Evolutionary conservation across 2,329 filamentous ascomycete species (phyloP).

Genomic region (Alternaria sp.): DNA sequence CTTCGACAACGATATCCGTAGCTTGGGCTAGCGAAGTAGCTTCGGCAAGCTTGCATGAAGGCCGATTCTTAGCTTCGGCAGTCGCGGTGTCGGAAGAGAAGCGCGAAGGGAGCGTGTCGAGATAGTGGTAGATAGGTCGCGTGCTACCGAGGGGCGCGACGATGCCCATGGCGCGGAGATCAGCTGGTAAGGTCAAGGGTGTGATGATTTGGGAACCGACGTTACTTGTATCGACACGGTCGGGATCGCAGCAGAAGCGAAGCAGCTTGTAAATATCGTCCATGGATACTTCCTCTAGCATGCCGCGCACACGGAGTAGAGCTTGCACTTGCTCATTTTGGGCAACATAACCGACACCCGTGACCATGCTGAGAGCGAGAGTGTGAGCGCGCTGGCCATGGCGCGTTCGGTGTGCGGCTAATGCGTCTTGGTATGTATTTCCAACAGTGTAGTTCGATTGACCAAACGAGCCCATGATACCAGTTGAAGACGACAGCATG

Average conservation of each 20-base stretch:
- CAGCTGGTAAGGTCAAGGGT: constrained; percentile 27
- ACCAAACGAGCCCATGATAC: constrained; percentile 31
- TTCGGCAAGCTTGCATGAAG: constrained; percentile 12
- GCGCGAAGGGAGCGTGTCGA: constrained; percentile 21
- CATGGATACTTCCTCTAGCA: constrained; percentile 25
- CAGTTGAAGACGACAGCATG: constrained; percentile 32
- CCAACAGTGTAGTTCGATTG: constrained; percentile 41
- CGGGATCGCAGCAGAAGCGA: constrained; percentile 29
- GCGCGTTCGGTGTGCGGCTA: constrained; percentile 32
- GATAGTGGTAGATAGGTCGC: constrained; percentile 19
- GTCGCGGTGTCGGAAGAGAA: constrained; percentile 4
- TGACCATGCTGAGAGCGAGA: constrained; percentile 32
- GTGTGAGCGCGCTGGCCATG: constrained; percentile 27
- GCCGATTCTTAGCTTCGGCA: constrained; percentile 18
- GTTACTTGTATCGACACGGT: constrained; percentile 3
- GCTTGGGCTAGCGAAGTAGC: constrained; percentile 19
- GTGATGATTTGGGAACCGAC: constrained; percentile 30
- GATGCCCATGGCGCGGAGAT: constrained; percentile 24
- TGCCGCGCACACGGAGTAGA: constrained; percentile 17
- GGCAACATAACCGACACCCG: constrained; percentile 26
- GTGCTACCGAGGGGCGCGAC: constrained; percentile 31
- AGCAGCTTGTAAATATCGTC: constrained; percentile 33
- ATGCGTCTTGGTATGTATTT: constrained; percentile 37
- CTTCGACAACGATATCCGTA: constrained; percentile 23
- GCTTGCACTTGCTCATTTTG: constrained; percentile 24